Percentiles rank a stretch among this genome's conserved stretches.
These are phyloP conservation scores for Sungouiozyma intestinalis DNA, from an alignment of 805 yeast species.

Conservation along the genomic window DNA sequence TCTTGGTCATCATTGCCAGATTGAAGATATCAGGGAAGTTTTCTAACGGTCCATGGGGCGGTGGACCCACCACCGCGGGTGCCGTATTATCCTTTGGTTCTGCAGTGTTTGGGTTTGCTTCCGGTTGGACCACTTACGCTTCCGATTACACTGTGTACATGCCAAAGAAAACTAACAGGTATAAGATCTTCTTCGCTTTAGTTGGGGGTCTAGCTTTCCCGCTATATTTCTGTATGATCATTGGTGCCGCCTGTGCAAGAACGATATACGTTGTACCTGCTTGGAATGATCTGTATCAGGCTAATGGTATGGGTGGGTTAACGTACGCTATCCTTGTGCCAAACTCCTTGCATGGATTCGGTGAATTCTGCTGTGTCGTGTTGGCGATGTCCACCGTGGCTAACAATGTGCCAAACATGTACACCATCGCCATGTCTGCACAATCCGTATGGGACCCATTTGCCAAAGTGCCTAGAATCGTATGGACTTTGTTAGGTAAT, in stretches of 20 bases:
- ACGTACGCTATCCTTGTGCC: conserved; percentile 68
- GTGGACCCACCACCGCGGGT: conserved; percentile 67
- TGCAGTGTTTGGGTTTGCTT: conserved; percentile 74
- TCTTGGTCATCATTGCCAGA: conserved; percentile 71
- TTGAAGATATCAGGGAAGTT: conserved; percentile 59
- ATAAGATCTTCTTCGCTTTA: conserved; percentile 54
- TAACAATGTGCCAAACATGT: conserved; percentile 89
- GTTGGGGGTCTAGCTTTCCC: conserved; percentile 57
- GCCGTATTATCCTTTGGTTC: conserved; percentile 72
- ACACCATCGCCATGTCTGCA: conserved; percentile 78
- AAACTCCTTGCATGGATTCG: conserved; percentile 78
- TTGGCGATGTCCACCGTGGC: conserved; percentile 81
- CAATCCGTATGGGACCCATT: conserved; percentile 77
- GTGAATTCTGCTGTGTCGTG: conserved; percentile 79
- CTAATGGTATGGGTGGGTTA: conserved; percentile 68
- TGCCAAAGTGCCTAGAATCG: conserved; percentile 64
- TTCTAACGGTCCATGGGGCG: conserved; percentile 36
- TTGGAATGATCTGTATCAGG: conserved; percentile 42
- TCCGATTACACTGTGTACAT: conserved; percentile 88
- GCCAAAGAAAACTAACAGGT: conserved; percentile 50
- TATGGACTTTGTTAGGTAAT: conserved; percentile 75
- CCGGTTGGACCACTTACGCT: conserved; percentile 92
- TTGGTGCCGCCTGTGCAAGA: conserved; percentile 81
- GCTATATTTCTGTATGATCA: conserved; percentile 56
- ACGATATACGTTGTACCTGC: conserved; percentile 40